Percentiles rank a stretch among this genome's conserved stretches.
Evolutionary conservation across 768 basidiomycete genomes (phyloP).

Genomic region (Termitomyces sp.): DNA sequence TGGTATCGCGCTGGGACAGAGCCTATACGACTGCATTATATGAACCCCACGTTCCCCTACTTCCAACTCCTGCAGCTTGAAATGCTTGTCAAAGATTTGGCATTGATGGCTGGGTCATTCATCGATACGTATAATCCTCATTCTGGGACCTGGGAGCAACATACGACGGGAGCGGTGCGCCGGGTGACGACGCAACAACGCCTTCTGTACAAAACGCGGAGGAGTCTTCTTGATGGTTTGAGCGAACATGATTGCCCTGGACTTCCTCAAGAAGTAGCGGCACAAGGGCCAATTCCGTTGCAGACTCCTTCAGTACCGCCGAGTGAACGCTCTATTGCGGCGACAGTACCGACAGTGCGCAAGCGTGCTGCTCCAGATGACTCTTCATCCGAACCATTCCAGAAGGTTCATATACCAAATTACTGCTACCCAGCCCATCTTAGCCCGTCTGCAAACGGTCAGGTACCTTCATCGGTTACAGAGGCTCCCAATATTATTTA

Average conservation of each 20-base stretch:
- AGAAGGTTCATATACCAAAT: conserved; percentile 27
- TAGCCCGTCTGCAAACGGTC: neutral
- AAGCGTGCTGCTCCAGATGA: conserved; percentile 22
- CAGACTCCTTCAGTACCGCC: conserved; percentile 2
- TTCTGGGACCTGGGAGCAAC: conserved; percentile 64
- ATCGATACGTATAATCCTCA: conserved; percentile 54
- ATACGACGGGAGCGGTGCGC: conserved; percentile 53
- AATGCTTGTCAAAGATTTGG: conserved; percentile 49
- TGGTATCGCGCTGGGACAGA: conserved; percentile 64
- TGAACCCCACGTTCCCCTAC: conserved; percentile 58
- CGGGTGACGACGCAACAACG: conserved; percentile 56
- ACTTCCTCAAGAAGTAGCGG: conserved; percentile 48
- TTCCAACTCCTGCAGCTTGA: conserved; percentile 54
- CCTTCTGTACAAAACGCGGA: conserved; percentile 55
- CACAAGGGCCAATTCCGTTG: conserved; percentile 27
- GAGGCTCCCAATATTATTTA: neutral
- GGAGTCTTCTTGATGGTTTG: conserved; percentile 53
- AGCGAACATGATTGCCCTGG: conserved; percentile 53
- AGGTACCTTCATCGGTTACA: neutral
- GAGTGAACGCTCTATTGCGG: neutral
- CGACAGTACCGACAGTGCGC: neutral
- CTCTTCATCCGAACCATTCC: conserved; percentile 5
- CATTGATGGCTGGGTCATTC: conserved; percentile 45
- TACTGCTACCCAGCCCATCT: conserved; percentile 26
- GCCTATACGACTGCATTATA: conserved; percentile 53